Evolutionary conservation across 208 protist species (phyloP).

Genomic region (Leishmania tarentolae): DNA sequence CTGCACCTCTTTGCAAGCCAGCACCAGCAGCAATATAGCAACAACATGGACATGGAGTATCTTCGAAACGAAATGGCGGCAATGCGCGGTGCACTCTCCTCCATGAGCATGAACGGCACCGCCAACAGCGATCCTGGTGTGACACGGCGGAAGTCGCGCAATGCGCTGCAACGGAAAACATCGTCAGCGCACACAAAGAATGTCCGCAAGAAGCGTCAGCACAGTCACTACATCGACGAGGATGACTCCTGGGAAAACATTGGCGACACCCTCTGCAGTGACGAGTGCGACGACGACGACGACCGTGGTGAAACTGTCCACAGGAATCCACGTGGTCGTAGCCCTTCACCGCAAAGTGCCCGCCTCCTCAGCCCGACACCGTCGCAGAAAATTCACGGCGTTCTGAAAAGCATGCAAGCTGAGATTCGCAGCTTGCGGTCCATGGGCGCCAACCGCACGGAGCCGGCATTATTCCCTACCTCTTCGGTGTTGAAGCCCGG

Average conservation of each 20-base stretch:
- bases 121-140: not conserved
- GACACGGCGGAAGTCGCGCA: slow-evolving; percentile 13
- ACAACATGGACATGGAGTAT: slow-evolving; percentile 41
- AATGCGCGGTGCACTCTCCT: slow-evolving; percentile 26
- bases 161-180: not conserved
- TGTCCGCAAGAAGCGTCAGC: not conserved
- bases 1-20: slow-evolving; percentile 40
- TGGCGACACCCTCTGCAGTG: slow-evolving; percentile 5
- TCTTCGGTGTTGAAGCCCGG: slow-evolving; percentile 32
- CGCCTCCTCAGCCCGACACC: not conserved
- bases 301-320: slow-evolving; percentile 1
- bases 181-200: not conserved
- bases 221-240: slow-evolving; percentile 15
- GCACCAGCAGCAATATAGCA: slow-evolving; percentile 20
- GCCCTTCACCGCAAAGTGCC: not conserved
- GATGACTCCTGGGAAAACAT: slow-evolving; percentile 14
- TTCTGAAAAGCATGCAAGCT: slow-evolving; percentile 31
- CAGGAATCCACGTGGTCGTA: slow-evolving; percentile 1
- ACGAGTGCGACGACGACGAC: slow-evolving; percentile 3
- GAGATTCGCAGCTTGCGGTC: slow-evolving; percentile 31
- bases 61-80: slow-evolving; percentile 46
- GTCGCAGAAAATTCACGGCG: slow-evolving; percentile 23
- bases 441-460: slow-evolving; percentile 8
- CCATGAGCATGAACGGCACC: slow-evolving; percentile 17
- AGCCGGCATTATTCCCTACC: slow-evolving; percentile 47